Base-by-base conservation (phyloP, 2,329 filamentous ascomycete species). In the Colletotrichum horii region DNA sequence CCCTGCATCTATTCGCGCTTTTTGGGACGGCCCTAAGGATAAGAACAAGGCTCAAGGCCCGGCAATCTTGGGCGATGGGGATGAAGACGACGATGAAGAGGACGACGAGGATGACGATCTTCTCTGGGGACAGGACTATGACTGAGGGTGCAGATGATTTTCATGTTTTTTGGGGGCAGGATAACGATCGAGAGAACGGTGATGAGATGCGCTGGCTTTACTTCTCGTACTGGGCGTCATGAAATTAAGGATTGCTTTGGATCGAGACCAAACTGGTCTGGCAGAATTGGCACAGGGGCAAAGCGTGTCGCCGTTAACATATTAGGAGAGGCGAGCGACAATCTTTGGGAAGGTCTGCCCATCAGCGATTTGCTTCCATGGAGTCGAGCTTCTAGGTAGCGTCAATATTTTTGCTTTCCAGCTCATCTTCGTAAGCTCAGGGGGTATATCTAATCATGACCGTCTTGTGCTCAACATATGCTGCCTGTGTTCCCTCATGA, bases 381-480 rank as follows among this genome's bases (percentile, higher is more conserved):
- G 22, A 32, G 22, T 22, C 64, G 55, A 52, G 19, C 15, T 24
- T 14, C 48, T 14, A 32, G 48, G 26, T 34, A 65, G 43, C 64
- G 34, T 65, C 36, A 55, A 73, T 62, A 19, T 43, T 58, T 22
- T 36, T 26, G 24, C 32, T 30, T 11, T 9, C 22, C 7, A 24
- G 19, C 15, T 56, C 38, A 24, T 65, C n/a, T 48, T 68, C 73
- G 43, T 77, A 66, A 52, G 70, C 61, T 74, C 60, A 68, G 70
- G 43, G 70, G 73, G 73, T 75, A 75, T 75, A 73, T 75, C 38
- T 73, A 75, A 64, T 73, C 70, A 65, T 60, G 8, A 69, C 48
- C 70, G n/a, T 75, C 43, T 73, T 68, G 19, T 60, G 34, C 36
- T 36, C 55, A 70, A 71, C 61, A 67, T 58, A 7, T 34, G 34